Conservation (phyloP, 371 early-diverging fungal genomes). For the Rozella allomycis region DNA sequence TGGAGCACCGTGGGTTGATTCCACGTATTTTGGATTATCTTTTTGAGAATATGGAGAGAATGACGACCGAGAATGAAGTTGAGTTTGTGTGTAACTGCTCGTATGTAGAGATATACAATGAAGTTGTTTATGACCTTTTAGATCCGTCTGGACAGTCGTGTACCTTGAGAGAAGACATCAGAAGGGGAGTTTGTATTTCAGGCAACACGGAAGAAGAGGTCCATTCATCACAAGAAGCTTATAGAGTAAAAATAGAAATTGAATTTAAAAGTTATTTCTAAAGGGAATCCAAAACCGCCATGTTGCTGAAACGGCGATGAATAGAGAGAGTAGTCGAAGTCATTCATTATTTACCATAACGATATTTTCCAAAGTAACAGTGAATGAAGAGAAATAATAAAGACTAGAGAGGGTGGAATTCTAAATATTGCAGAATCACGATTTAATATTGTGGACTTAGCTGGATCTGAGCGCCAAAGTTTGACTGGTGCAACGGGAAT, state of each 20-base stretch:
- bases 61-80: conserved; percentile 9
- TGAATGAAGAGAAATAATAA: too few species aligned
- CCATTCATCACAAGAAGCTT: conserved; percentile 31
- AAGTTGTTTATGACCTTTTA: conserved; percentile 73
- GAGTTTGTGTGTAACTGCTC: too few species aligned
- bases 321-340: conserved; percentile 71
- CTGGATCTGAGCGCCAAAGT: conserved; percentile 88
- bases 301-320: conserved; percentile 86
- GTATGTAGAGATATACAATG: conserved; percentile 42
- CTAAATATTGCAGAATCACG: conserved; percentile 13
- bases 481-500: conserved; percentile 86
- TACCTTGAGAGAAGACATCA: conserved; percentile 19
- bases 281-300: conserved; percentile 44
- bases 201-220: conserved; percentile 77
- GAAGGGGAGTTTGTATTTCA: conserved; percentile 51
- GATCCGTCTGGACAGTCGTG: conserved; percentile 32
- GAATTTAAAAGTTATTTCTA: too few species aligned
- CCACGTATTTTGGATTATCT: conserved; percentile 56
- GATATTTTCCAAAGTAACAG: conserved; percentile 40
- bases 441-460: conserved; percentile 28
- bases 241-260: too few species aligned
- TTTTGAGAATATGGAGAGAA: conserved; percentile 34
- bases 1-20: too few species aligned
- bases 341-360: conserved; percentile 81
- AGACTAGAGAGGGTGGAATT: conserved; percentile 28